Base-by-base conservation (phyloP, 2,329 filamentous ascomycete genomes). In the Aspergillus fumigatus region DNA sequence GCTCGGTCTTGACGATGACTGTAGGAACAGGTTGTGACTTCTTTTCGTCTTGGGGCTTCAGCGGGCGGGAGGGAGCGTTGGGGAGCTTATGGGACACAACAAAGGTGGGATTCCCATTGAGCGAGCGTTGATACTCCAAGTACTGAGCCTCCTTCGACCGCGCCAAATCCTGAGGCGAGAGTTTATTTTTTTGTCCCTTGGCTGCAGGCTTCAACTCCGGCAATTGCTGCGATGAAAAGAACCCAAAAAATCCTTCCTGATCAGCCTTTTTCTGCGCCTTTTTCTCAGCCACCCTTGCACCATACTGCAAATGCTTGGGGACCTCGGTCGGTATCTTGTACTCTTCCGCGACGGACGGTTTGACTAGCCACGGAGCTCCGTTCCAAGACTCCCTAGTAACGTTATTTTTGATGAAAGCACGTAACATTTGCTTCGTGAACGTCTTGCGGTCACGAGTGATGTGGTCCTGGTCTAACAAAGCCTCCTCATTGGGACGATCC, bases 281-380 rank as follows among this genome's bases (percentile, higher is more conserved):
- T 63, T 89, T 85, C 71, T 92, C 88, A 35, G 87, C 83, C 11
- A 89, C 79, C 72, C 90, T 92, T 61, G 84, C 89, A 62, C 93
- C 91, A 70, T 95, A 88, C 53, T 88, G 87, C 17, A 96, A 80
- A 67, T 95, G 88, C 52, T 86, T 83, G 6, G 94, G 94, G 11
- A 97, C 85, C 53, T 90, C 86, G n/a, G 86, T 92, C 59, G 91
- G 88, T 60, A 99, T 94, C 60, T 90, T 87, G 73, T 94, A 96
- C 60, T 87, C 83, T 48, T 85, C 84, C 1, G 94, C 94, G 57
- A 96, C 86, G 53, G 91, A 87, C 38, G 88, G 83, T 75, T 95
- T 97, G 19, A 97, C 93, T 54, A 96, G 79, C 94, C 94, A 99
- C 0, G 94, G 93, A 0, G 94, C 94, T n/a, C 93, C 93, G 59